These are phyloP conservation scores for Teratosphaeria epicoccoides DNA, from an alignment of 2,329 filamentous ascomycete species.

Conservation along the genomic window DNA sequence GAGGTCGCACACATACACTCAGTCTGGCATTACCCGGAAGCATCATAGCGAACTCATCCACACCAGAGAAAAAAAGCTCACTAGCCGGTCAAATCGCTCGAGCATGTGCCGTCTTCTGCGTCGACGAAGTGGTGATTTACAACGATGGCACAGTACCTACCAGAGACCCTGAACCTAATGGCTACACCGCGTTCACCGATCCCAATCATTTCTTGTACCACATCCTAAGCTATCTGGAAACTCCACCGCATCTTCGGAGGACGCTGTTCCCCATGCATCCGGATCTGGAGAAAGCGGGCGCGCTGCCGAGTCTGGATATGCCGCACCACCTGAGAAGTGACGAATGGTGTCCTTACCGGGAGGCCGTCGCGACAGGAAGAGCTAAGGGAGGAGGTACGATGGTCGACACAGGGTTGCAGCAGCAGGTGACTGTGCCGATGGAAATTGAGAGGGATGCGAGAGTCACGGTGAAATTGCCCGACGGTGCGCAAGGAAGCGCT, in stretches of 20 bases:
- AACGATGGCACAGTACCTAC: constrained; percentile 51
- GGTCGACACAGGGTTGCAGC: constrained; percentile 41
- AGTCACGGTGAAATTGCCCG: constrained; percentile 58
- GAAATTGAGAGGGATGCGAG: constrained; percentile 60
- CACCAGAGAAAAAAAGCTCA: constrained; percentile 63
- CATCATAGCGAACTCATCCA: constrained; percentile 63
- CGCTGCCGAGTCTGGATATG: constrained; percentile 69
- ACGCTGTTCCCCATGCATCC: constrained; percentile 67
- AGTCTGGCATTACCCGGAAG: constrained; percentile 70
- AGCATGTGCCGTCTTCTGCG: constrained; percentile 68
- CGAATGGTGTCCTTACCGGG: constrained; percentile 70
- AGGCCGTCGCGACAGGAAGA: constrained; percentile 53
- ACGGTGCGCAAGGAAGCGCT: constrained; percentile 9
- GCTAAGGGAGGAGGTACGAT: constrained; percentile 35
- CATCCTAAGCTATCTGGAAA: constrained; percentile 70
- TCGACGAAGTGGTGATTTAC: constrained; percentile 77
- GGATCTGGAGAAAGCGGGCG: constrained; percentile 62
- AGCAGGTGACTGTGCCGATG: constrained; percentile 43
- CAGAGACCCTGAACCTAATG: constrained; percentile 29
- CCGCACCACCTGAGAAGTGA: constrained; percentile 68
- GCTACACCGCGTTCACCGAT: constrained; percentile 58
- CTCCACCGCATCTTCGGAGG: constrained; percentile 70
- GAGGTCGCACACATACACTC: constrained; percentile 60
- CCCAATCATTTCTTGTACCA: constrained; percentile 73
- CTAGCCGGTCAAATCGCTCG: constrained; percentile 68